Evolutionary conservation across 2,329 filamentous ascomycete genomes (phyloP).

Genomic region (Alternaria burnsii): DNA sequence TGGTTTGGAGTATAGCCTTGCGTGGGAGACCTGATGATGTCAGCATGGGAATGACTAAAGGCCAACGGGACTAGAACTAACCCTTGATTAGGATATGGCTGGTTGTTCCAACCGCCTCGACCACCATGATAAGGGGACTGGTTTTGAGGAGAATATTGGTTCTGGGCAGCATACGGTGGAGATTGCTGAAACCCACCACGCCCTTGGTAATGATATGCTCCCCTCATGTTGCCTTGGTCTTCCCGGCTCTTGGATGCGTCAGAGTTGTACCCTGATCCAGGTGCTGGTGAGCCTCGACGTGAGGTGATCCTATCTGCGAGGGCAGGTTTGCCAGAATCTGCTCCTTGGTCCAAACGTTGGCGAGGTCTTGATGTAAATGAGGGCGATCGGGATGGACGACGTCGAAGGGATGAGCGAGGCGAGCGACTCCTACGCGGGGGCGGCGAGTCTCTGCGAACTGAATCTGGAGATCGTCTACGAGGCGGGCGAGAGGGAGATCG

Average conservation of each 20-base stretch:
- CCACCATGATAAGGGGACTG: slow-evolving; percentile 67
- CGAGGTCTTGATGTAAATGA: slow-evolving; percentile 25
- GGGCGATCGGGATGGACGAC: slow-evolving; percentile 43
- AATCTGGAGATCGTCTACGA: slow-evolving; percentile 39
- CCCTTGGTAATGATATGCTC: slow-evolving; percentile 46
- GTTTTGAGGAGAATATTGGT: slow-evolving; percentile 68
- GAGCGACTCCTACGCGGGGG: slow-evolving; percentile 33
- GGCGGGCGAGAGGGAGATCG: slow-evolving; percentile 49
- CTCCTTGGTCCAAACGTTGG: slow-evolving; percentile 30
- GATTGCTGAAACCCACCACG: slow-evolving; percentile 63
- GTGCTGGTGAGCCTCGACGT: slow-evolving; percentile 37
- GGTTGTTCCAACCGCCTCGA: slow-evolving; percentile 63
- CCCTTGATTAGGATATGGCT: slow-evolving; percentile 57
- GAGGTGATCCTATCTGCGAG: slow-evolving; percentile 28
- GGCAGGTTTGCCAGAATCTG: slow-evolving; percentile 18
- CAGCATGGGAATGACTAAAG: slow-evolving; percentile 15
- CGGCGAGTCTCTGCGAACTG: slow-evolving; percentile 37
- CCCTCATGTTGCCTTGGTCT: slow-evolving; percentile 46
- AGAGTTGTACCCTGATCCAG: slow-evolving; percentile 41
- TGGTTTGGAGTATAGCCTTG: slow-evolving; percentile 66
- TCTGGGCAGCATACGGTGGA: slow-evolving; percentile 65
- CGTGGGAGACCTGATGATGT: slow-evolving; percentile 53
- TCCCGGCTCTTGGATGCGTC: slow-evolving; percentile 41
- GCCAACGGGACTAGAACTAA: slow-evolving; percentile 46
- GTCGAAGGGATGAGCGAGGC: slow-evolving; percentile 35